These are phyloP conservation scores for Megacollybia marginata DNA, from an alignment of 768 basidiomycete species.

Conservation along the genomic window DNA sequence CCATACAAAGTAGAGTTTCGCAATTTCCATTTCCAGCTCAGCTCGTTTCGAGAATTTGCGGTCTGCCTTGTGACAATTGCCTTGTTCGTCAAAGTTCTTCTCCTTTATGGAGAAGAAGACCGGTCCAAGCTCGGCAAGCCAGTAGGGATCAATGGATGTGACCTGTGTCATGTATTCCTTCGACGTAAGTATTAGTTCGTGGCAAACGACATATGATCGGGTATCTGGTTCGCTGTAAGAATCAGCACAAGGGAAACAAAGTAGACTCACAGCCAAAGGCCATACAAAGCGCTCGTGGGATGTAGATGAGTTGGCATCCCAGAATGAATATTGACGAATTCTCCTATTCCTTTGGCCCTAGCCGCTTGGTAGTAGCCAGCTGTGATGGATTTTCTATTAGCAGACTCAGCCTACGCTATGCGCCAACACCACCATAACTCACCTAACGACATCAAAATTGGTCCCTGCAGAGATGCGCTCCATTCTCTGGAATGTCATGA, in stretches of 20 bases:
- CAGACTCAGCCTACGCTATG: too few species aligned
- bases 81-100: constrained; percentile 92
- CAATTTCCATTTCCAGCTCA: constrained; percentile 90
- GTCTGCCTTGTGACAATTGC: constrained; percentile 69
- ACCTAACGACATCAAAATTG: constrained; percentile 86
- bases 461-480: too few species aligned
- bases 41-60: constrained; percentile 88
- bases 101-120: constrained; percentile 98
- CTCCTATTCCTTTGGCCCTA: too few species aligned
- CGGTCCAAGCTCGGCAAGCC: too few species aligned
- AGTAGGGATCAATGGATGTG: too few species aligned
- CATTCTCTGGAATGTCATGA: too few species aligned
- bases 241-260: constrained; percentile 39
- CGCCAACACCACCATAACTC: too few species aligned
- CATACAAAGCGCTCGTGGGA: constrained; percentile 94
- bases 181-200: too few species aligned
- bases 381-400: constrained; percentile 93
- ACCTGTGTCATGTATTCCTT: too few species aligned
- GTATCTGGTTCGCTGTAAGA: constrained; percentile 94
- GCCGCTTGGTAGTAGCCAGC: constrained; percentile 99
- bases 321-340: constrained; percentile 93
- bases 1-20: constrained; percentile 29
- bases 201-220: constrained; percentile 94
- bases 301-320: constrained; percentile 94
- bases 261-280: constrained; percentile 75